Evolutionary conservation across 2,329 filamentous ascomycete species (phyloP), one percentile per base, ranked within the genome.

Genomic region (Myriosclerotinia curreyana): DNA sequence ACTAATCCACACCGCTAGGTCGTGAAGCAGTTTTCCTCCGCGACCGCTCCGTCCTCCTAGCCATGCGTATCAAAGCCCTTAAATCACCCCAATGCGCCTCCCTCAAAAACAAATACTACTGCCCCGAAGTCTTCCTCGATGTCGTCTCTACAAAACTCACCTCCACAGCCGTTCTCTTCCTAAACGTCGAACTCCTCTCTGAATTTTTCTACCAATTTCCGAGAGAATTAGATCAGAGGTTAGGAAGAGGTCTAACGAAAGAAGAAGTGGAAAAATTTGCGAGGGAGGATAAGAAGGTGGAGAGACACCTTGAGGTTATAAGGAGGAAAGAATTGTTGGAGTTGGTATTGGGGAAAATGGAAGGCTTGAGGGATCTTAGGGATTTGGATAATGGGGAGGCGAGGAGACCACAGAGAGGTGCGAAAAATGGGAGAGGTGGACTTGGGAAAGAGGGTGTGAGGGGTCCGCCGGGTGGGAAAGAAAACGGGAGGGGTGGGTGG

Each of bases 131-230:
- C 20, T 99, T 99, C 80, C 86, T 99, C n/a, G 93, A 99, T 73
- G 92, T 96, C 3, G 95, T 96, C 2, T 93, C 95, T 1, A 91
- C 93, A 70, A 98, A 98, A 77, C 84, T 99, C 56, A 96, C 94
- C 3, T 89, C 92, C 1, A 99, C 95, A 0, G 94, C 95, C 2
- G 95, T 99, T 11, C 85, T 99, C 0, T 99, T 99, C 81, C 84
- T 99, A 38, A 97, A 99, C 73, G 95, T 98, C 14, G 96, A 99
- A 78, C 83, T 99, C 25, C 84, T 99, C 22, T 94, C 91, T 2
- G 96, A 99, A 74, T 99, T 98, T 76, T 97, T 96, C 79, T 96
- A 97, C 78, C 92, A 95, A 74, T 99, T 99, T 77, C 95, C 95
- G 0, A 86, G 95, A 48, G 92, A 97, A 75, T 84, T 99, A 15